phyloP scores from a whole-genome alignment of 306 rosid species.

The Dryas drummondii region DNA sequence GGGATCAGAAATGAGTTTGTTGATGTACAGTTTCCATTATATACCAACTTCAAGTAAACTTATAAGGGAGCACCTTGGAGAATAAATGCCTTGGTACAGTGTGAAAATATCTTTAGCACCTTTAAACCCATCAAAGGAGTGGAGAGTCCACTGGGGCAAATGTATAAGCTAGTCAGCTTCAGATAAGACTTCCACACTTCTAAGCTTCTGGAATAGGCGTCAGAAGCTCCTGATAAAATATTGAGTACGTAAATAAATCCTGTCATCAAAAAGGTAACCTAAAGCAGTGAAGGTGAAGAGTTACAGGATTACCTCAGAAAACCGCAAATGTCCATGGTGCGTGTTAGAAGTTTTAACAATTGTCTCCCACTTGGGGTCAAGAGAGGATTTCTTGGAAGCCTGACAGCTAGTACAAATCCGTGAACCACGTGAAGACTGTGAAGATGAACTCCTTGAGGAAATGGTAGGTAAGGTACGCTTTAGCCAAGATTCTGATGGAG shows the following conservation, averaged over 20 bases:
- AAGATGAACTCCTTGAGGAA: conserved; percentile 45
- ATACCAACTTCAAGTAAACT: conserved; percentile 18
- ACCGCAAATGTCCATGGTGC: conserved; percentile 41
- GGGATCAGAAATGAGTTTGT: conserved; percentile 22
- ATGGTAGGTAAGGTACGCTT: conserved; percentile 65
- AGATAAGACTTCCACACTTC: conserved; percentile 24
- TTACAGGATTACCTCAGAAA: conserved; percentile 56
- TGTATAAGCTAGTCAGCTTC: conserved; percentile 20
- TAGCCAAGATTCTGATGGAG: conserved; percentile 97
- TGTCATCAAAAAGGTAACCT: conserved; percentile 9
- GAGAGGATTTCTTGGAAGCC: conserved; percentile 21
- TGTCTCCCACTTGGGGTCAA: conserved; percentile 50
- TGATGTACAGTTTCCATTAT: conserved; percentile 39
- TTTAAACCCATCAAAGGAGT: too few species aligned
- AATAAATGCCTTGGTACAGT: neutral
- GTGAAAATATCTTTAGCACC: too few species aligned
- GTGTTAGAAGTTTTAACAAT: conserved; percentile 50
- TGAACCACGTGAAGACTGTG: conserved; percentile 41
- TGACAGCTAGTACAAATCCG: conserved; percentile 23
- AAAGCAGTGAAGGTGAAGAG: conserved; percentile 26
- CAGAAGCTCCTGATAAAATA: conserved; percentile 53
- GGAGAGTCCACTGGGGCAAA: too few species aligned
- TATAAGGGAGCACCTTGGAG: conserved; percentile 8
- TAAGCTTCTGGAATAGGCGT: conserved; percentile 70
- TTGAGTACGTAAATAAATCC: conserved; percentile 14